Base-by-base conservation (phyloP, 2,329 filamentous ascomycete species). In the Clarireedia sp. region DNA sequence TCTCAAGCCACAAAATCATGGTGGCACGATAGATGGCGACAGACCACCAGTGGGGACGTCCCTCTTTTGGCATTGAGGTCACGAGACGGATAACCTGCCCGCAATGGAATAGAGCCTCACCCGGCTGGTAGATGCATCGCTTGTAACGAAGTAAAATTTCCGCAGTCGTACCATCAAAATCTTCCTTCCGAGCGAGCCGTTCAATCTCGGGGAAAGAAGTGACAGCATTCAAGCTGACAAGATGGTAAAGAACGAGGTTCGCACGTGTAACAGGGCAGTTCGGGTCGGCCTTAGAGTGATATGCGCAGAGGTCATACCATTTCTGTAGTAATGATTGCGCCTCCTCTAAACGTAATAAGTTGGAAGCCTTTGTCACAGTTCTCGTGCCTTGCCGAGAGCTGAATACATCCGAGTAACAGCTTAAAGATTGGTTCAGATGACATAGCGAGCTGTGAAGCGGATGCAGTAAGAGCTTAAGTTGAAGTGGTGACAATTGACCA, bases 11-110 rank as follows among this genome's bases (percentile, higher is more conserved):
- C 2, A 85, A 71, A 41, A 83, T 77, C 55, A 86, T 71, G 3
- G 77, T 77, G 2, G 78, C 83, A n/a, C 86, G 81, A 66, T 89
- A 88, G 41, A 88, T 72, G 3, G 83, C 85, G 1, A 77, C 79
- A n/a, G 82, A 73, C 85, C 85, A 89, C 85, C 85, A 89, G 38
- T 77, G 79, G 5, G 85, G 85, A 21, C 83, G 78, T 3, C 79
- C 74, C 48, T 81, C 78, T 29, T 72, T 71, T 2, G 80, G 76
- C 78, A 88, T 86, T 14, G 73, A 71, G 6, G 78, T 74, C 40
- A 87, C 69, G 10, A 86, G 73, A 3, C 82, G 76, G 44, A 86
- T 71, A 3, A 87, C 77, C 68, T 89, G 85, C 1, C 84, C 84
- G 59, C 80, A 82, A 66, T 88, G 85, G 68, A 83, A 83, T 49